Evolutionary conservation across 495 filamentous ascomycete genomes (phyloP).

Genomic region (Talaromyces nanjingensis): DNA sequence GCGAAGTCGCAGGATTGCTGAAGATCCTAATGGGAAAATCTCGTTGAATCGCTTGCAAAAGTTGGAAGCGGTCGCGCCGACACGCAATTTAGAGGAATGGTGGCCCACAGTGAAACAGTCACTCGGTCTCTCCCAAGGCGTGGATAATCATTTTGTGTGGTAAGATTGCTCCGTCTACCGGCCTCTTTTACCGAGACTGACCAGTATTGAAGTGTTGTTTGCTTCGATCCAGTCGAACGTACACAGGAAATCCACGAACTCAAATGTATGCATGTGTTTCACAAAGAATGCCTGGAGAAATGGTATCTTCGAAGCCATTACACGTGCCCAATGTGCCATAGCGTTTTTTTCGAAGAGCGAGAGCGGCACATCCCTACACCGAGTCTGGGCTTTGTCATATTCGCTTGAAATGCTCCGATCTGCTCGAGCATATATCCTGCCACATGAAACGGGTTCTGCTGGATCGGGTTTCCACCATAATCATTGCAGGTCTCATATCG

Average conservation of each 20-base stretch:
- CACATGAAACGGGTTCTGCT: too few relatives aligned
- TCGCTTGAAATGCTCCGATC: slow-evolving; percentile 13
- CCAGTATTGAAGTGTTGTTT: slow-evolving; percentile 26
- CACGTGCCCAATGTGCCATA: slow-evolving; percentile 38
- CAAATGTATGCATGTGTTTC: slow-evolving; percentile 40
- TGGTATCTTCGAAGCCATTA: slow-evolving; percentile 40
- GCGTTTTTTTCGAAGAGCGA: slow-evolving; percentile 30
- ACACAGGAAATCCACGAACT: slow-evolving; percentile 36
- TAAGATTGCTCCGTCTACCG: slow-evolving; percentile 8
- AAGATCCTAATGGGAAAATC: slow-evolving; percentile 17
- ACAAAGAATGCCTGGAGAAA: slow-evolving; percentile 38
- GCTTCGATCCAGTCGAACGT: slow-evolving; percentile 34
- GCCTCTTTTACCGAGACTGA: not conserved
- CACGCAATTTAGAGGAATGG: slow-evolving; percentile 37
- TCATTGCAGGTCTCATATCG: not conserved
- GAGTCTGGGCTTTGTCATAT: slow-evolving; percentile 37
- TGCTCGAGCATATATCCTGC: too few relatives aligned
- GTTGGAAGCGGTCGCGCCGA: slow-evolving; percentile 33
- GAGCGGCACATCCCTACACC: slow-evolving; percentile 20
- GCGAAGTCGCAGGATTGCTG: slow-evolving; percentile 21
- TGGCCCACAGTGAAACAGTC: slow-evolving; percentile 31
- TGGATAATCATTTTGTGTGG: slow-evolving; percentile 39
- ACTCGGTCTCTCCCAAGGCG: slow-evolving; percentile 27
- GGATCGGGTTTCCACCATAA: not conserved
- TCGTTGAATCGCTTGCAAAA: slow-evolving; percentile 29